Evolutionary conservation across 495 filamentous ascomycete species (phyloP).

Genomic region (Daldinia childiae): DNA sequence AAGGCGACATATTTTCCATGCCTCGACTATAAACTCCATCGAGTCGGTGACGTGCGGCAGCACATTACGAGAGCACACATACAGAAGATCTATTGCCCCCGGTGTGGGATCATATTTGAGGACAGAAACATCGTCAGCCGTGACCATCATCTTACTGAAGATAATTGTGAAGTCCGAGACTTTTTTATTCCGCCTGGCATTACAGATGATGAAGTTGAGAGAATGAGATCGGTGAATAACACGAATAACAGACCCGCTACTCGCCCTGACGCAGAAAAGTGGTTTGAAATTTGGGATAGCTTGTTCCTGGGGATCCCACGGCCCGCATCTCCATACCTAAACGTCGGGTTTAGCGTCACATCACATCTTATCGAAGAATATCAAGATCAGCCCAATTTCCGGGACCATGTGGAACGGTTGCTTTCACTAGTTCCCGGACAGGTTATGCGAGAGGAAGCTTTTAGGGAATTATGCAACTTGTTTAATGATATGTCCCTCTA

Average conservation of each 20-base stretch:
- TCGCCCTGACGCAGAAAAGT: slow-evolving; percentile 2
- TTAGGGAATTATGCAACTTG: no score
- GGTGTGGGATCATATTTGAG: slow-evolving; percentile 21
- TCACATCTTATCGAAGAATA: not conserved
- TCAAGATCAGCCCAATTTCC: not conserved
- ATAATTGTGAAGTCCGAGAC: not conserved
- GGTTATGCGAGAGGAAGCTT: not conserved
- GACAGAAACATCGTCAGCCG: not conserved
- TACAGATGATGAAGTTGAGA: slow-evolving; percentile 4
- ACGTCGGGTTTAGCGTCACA: not conserved
- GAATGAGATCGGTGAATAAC: no score
- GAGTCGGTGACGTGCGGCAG: slow-evolving; percentile 32
- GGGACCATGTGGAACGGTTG: no score
- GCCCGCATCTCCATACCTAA: slow-evolving; percentile 8
- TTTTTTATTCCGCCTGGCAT: not conserved
- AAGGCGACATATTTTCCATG: slow-evolving; percentile 1
- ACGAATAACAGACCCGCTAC: not conserved
- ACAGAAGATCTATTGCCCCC: slow-evolving; percentile 4
- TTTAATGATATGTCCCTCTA: no score
- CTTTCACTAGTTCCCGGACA: no score
- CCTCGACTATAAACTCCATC: not conserved
- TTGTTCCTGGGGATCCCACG: slow-evolving; percentile 11
- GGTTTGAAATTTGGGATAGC: slow-evolving; percentile 34
- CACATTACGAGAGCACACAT: slow-evolving; percentile 26
- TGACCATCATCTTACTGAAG: slow-evolving; percentile 5